These are phyloP conservation scores for Tylopilus subfusipes DNA, from an alignment of 768 basidiomycete species.

Conservation along the genomic window DNA sequence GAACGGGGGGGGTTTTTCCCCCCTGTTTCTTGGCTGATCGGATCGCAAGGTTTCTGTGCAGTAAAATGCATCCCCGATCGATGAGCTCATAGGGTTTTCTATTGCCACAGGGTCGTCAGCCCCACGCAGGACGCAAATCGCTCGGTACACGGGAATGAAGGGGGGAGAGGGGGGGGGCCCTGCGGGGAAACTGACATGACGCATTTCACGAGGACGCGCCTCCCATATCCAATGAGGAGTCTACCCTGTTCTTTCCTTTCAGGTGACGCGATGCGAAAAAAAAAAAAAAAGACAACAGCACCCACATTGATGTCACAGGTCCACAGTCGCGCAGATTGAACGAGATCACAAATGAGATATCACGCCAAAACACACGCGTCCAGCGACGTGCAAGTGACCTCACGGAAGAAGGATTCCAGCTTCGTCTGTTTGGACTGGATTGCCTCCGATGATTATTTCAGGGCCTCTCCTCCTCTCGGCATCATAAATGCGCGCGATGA, in stretches of 20 bases:
- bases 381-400: slow-evolving; percentile 15
- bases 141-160: slow-evolving; percentile 15
- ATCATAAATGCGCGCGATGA: no score
- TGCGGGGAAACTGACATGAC: slow-evolving; percentile 11
- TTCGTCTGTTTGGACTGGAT: background rate
- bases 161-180: no score
- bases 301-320: slow-evolving; percentile 15
- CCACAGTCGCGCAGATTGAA: background rate
- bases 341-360: background rate
- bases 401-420: slow-evolving; percentile 8
- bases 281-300: no score
- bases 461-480: no score
- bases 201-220: no score
- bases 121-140: slow-evolving; percentile 3
- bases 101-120: slow-evolving; percentile 10
- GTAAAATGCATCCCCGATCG: slow-evolving; percentile 6
- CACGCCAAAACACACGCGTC: slow-evolving; percentile 1
- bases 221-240: background rate
- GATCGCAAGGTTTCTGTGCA: background rate
- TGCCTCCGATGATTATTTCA: background rate
- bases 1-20: no score
- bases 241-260: background rate
- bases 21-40: slow-evolving; percentile 6
- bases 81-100: slow-evolving; percentile 17
- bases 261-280: background rate